Evolutionary conservation across 2,329 filamentous ascomycete genomes (phyloP), one percentile per base, ranked within the genome.

Genomic region (Verticillium klebahnii): DNA sequence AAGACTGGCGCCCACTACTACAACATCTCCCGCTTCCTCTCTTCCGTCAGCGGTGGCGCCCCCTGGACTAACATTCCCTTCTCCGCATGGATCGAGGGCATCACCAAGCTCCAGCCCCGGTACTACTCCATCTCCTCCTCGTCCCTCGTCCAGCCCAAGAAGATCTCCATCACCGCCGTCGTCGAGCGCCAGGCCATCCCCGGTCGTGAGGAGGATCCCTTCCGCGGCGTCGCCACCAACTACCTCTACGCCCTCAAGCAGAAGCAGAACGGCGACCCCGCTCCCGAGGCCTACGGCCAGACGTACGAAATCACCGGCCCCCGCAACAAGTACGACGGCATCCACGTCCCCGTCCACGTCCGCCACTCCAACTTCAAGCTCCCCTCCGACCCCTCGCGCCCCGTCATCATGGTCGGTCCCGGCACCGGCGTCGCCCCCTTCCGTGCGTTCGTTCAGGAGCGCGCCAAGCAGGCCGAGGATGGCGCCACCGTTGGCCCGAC

Each of bases 91-190:
- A 93, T 99, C 67, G 95, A 99, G 82, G 91, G 92, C 67, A 78
- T 99, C 64, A 91, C 89, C 78, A 98, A 97, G 82, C 87, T 99
- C 62, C 95, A 99, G 77, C 94, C 95, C 45, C 92, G 95, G 58
- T 99, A 98, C 83, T 99, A 99, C 82, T 99, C 96, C 58, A 99
- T 99, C 75, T 99, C 95, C 2, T 99, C 96, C 1, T 98, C 95
- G 1, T 97, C 95, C 7, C 76, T 93, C 9, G 93, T 96, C 17
- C 93, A 99, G 74, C 93, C 95, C 74, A 89, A 96, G 78, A 94
- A 93, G 80, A 93, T 99, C 67, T 92, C 95, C 64, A 90, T 99
- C 70, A 99, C 95, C 17, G 94, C 94, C 62, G 90, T 98, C 50
- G 94, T 99, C 63, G 95, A 98, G 75, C 92, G 89, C 14, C 85